phyloP scores from a whole-genome alignment of 768 basidiomycete species.

The Leccinum aurantiacum region DNA sequence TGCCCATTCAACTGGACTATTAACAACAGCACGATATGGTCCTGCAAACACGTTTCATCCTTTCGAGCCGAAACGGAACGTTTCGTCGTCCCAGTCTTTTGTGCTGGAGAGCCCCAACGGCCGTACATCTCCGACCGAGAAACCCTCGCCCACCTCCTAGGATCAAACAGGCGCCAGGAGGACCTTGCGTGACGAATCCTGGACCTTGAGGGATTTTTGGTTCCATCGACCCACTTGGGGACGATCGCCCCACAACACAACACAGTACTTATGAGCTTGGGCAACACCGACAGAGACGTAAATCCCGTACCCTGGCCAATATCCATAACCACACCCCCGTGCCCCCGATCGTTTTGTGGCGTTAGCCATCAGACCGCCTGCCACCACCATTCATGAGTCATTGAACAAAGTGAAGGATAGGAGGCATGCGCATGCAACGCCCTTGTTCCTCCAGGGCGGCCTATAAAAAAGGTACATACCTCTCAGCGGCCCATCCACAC shows the following conservation, averaged over 20 bases:
- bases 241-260: not conserved
- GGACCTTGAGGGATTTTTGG: not conserved
- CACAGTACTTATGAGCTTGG: not conserved
- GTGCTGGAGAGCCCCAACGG: not conserved
- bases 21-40: constrained; percentile 16
- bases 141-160: not conserved
- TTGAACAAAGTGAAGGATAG: not conserved
- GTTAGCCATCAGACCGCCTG: not conserved
- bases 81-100: not conserved
- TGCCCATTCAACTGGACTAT: not conserved
- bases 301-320: constrained; percentile 4
- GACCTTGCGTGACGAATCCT: not conserved
- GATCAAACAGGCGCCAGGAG: not conserved
- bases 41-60: constrained; percentile 11
- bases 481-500: not conserved
- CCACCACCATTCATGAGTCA: constrained; percentile 4
- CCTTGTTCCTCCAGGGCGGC: constrained; percentile 11
- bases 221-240: not conserved
- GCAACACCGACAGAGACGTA: constrained; percentile 15
- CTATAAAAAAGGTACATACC: constrained; percentile 13
- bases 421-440: constrained; percentile 3
- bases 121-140: constrained; percentile 5
- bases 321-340: constrained; percentile 1
- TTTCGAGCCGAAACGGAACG: not conserved
- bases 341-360: constrained; percentile 21